Conservation (phyloP, 176 grass and related monocot genomes). For the Zea luxurians region DNA sequence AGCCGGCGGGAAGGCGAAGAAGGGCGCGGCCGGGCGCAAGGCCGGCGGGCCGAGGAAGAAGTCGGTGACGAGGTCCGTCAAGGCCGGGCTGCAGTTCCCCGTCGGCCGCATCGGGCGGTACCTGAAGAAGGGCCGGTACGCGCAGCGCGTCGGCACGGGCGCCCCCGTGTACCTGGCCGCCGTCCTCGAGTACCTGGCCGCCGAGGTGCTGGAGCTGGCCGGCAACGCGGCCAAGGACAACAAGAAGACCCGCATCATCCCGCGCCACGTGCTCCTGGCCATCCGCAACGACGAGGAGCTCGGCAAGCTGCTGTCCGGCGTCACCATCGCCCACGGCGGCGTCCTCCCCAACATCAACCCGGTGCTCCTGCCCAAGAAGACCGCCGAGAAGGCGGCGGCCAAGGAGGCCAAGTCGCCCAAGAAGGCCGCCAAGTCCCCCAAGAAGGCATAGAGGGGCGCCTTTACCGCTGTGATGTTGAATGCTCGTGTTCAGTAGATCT, state of each 20-base stretch:
- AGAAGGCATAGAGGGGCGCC: conserved; percentile 37
- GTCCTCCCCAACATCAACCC: conserved; percentile 41
- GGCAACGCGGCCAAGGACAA: conserved; percentile 41
- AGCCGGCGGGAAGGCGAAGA: background rate
- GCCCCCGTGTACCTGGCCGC: conserved; percentile 73
- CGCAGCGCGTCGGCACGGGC: conserved; percentile 45
- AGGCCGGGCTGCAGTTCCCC: conserved; percentile 82
- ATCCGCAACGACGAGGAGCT: conserved; percentile 48
- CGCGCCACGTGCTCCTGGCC: conserved; percentile 36
- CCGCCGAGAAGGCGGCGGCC: background rate
- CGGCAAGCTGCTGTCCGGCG: conserved; percentile 25
- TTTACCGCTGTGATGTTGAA: no score
- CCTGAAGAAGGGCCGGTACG: conserved; percentile 59
- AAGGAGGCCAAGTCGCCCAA: conserved; percentile 55
- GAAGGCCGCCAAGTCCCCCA: conserved; percentile 50
- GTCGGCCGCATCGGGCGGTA: conserved; percentile 68
- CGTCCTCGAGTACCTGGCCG: conserved; percentile 84
- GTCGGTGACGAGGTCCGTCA: conserved; percentile 20
- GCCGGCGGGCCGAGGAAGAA: background rate
- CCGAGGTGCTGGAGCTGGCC: conserved; percentile 48
- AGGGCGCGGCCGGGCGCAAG: background rate
- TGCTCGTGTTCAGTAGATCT: no score
- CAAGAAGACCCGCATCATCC: conserved; percentile 43
- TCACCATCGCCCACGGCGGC: conserved; percentile 35
- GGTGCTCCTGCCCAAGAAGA: conserved; percentile 27